Percentiles rank a stretch among this genome's conserved stretches.
Conservation (phyloP, 192 early-diverging fungal species). For the Diversispora eburnea region DNA sequence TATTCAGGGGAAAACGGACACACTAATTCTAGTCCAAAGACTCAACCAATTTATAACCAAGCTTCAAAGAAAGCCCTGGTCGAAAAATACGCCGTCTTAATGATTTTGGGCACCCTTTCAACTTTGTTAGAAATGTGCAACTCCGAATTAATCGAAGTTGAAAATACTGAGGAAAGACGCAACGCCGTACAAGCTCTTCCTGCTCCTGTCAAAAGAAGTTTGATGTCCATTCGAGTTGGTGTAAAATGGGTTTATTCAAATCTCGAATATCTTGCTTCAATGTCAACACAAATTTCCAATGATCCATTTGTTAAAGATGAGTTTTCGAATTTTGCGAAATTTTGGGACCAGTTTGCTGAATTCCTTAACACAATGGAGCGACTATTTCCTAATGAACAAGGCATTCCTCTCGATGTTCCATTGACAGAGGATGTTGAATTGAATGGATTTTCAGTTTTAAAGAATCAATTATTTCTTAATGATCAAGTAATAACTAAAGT, state of each 20-base stretch:
- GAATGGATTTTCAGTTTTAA: constrained; percentile 40
- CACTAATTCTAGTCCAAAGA: background rate
- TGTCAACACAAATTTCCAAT: constrained; percentile 2
- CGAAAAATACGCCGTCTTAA: constrained; percentile 25
- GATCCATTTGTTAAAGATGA: constrained; percentile 16
- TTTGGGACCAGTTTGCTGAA: constrained; percentile 23
- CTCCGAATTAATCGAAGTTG: constrained; percentile 21
- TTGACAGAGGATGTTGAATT: constrained; percentile 43
- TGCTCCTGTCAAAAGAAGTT: constrained; percentile 28
- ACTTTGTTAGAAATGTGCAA: constrained; percentile 27
- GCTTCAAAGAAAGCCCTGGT: constrained; percentile 25
- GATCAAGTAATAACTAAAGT: background rate
- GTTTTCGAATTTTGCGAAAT: constrained; percentile 1
- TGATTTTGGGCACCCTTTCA: constrained; percentile 18
- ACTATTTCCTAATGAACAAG: constrained; percentile 21
- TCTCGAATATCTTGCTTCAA: constrained; percentile 18
- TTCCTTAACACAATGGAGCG: constrained; percentile 21
- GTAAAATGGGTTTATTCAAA: constrained; percentile 26
- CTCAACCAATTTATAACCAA: background rate
- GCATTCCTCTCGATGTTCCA: constrained; percentile 26
- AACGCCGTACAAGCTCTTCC: constrained; percentile 27
- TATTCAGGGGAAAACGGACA: constrained; percentile 8
- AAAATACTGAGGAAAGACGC: background rate
- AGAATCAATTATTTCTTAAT: constrained; percentile 29
- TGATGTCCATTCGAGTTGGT: constrained; percentile 25